Percentiles rank a stretch among this genome's conserved stretches.
These are phyloP conservation scores for Citrus sinensis DNA, from an alignment of 345 rosid genomes.

Conservation along the genomic window DNA sequence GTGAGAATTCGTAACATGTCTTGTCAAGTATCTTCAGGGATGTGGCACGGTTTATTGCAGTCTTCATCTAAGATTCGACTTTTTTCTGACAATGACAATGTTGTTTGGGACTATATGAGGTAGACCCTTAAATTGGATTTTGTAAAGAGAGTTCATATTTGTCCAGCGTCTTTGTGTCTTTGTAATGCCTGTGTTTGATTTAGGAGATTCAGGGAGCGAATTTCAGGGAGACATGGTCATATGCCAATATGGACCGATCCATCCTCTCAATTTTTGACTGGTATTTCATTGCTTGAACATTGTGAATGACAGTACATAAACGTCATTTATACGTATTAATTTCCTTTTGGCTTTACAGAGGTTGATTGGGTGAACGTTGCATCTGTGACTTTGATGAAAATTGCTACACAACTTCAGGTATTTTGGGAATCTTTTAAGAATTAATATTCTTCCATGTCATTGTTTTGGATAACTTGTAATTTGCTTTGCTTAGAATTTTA, in stretches of 20 bases:
- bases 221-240: background rate
- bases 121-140: background rate
- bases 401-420: background rate
- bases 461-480: background rate
- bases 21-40: background rate
- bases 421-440: background rate
- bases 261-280: background rate
- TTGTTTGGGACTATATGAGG: constrained; percentile 5
- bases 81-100: constrained; percentile 11
- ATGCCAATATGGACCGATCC: background rate
- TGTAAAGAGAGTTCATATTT: background rate
- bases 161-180: background rate
- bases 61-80: constrained; percentile 10
- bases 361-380: background rate
- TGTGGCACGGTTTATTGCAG: constrained; percentile 9
- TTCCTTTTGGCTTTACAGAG: background rate
- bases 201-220: constrained; percentile 9
- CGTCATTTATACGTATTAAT: background rate
- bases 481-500: background rate
- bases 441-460: background rate
- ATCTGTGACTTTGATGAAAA: constrained; percentile 11
- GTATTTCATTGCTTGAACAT: constrained; percentile 2
- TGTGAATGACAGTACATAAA: background rate
- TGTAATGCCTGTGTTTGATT: background rate
- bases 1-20: constrained; percentile 13